Percentiles rank a stretch among this genome's conserved stretches.
Evolutionary conservation across 1,284 basidiomycete species (phyloP).

Genomic region (Ganoderma multipileum): DNA sequence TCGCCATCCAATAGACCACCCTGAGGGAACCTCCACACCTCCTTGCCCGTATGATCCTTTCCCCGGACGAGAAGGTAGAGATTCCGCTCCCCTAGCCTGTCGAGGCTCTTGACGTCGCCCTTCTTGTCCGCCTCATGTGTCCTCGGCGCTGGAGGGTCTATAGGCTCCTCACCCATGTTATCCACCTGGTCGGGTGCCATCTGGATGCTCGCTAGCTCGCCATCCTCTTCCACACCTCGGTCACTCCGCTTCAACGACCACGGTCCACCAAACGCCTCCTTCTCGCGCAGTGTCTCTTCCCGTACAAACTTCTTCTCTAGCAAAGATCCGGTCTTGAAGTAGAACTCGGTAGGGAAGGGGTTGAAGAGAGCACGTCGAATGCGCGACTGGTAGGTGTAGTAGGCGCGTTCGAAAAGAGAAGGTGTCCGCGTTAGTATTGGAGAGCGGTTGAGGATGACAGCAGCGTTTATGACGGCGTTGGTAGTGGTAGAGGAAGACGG

Average conservation of each 20-base stretch:
- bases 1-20: slow-evolving; percentile 69
- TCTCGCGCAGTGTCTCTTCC: slow-evolving; percentile 76
- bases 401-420: slow-evolving; percentile 82
- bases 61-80: slow-evolving; percentile 82
- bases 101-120: slow-evolving; percentile 76
- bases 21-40: slow-evolving; percentile 84
- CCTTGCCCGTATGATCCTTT: slow-evolving; percentile 54
- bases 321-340: slow-evolving; percentile 93
- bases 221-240: slow-evolving; percentile 40
- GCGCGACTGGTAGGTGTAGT: slow-evolving; percentile 86
- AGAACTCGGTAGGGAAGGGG: slow-evolving; percentile 90
- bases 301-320: slow-evolving; percentile 83
- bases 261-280: slow-evolving; percentile 67
- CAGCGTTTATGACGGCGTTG: slow-evolving; percentile 48
- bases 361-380: slow-evolving; percentile 88
- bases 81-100: slow-evolving; percentile 85
- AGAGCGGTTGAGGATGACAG: slow-evolving; percentile 84
- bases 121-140: slow-evolving; percentile 67
- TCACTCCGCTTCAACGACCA: slow-evolving; percentile 26
- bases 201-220: slow-evolving; percentile 42
- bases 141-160: slow-evolving; percentile 49
- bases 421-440: slow-evolving; percentile 84
- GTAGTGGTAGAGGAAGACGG: slow-evolving; percentile 22
- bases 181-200: slow-evolving; percentile 55
- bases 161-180: slow-evolving; percentile 62